These are phyloP conservation scores for Didymella exigua DNA, from an alignment of 2,329 filamentous ascomycete species.

Conservation along the genomic window DNA sequence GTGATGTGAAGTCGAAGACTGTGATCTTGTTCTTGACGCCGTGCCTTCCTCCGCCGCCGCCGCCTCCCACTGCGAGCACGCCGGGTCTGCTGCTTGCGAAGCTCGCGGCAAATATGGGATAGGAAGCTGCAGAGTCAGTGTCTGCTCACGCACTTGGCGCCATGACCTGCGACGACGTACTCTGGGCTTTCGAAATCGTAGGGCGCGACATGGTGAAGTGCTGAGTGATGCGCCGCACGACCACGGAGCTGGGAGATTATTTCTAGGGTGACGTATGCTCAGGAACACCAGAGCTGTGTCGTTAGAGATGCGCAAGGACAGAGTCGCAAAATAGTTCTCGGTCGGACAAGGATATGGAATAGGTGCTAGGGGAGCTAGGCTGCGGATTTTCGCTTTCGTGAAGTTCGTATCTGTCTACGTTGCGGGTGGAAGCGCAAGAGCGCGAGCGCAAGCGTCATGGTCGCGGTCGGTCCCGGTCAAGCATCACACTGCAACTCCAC, in stretches of 20 bases:
- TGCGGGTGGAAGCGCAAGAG: constrained; percentile 15
- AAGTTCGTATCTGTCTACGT: constrained; percentile 19
- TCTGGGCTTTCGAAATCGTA: constrained; percentile 39
- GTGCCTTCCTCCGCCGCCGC: constrained; percentile 72
- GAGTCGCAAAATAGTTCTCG: neutral
- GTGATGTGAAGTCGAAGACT: constrained; percentile 69
- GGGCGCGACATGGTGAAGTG: constrained; percentile 37
- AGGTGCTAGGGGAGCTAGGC: neutral
- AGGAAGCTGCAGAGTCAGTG: constrained; percentile 49
- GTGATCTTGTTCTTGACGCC: constrained; percentile 82
- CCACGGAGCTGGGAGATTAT: neutral
- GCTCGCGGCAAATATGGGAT: constrained; percentile 85
- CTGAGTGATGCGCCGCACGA: constrained; percentile 18
- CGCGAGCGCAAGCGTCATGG: constrained; percentile 21
- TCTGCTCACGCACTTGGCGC: neutral
- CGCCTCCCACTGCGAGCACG: constrained; percentile 79
- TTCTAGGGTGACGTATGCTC: constrained; percentile 8
- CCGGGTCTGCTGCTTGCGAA: constrained; percentile 79
- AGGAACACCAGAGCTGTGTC: neutral
- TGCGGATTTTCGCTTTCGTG: neutral
- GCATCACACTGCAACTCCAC: constrained; percentile 4
- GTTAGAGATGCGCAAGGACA: neutral
- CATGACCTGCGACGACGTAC: constrained; percentile 10
- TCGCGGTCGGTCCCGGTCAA: constrained; percentile 1
- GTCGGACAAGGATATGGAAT: neutral